These are phyloP conservation scores for Elsinoe fawcettii DNA, from an alignment of 2,329 filamentous ascomycete genomes.

Conservation along the genomic window DNA sequence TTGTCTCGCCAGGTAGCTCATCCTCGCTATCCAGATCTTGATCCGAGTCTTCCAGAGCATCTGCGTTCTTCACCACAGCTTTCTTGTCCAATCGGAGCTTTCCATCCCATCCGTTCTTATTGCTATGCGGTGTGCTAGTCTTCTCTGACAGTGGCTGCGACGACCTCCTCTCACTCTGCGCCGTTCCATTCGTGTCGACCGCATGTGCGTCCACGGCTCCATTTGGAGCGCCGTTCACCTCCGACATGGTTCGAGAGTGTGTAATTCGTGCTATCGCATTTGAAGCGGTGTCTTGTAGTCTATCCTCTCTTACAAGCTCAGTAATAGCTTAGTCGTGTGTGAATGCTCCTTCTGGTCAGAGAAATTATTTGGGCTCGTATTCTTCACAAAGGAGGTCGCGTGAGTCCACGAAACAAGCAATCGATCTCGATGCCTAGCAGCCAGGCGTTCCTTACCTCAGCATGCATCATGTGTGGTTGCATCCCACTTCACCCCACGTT, in stretches of 20 bases:
- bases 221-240: background rate
- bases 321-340: too few relatives aligned
- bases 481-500: background rate
- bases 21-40: conserved; percentile 73
- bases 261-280: background rate
- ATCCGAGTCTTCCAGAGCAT: conserved; percentile 62
- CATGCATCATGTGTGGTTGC: background rate
- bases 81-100: conserved; percentile 69
- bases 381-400: background rate
- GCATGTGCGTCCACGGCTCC: background rate
- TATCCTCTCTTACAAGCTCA: background rate
- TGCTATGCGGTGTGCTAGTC: conserved; percentile 16
- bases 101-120: conserved; percentile 63
- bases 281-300: background rate
- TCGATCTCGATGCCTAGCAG: background rate
- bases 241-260: background rate
- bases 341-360: too few relatives aligned
- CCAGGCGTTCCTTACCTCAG: conserved; percentile 6
- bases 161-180: conserved; percentile 2
- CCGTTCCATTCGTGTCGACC: background rate
- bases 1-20: conserved; percentile 61
- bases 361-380: too few relatives aligned
- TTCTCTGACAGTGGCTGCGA: conserved; percentile 13
- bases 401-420: background rate
- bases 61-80: conserved; percentile 64